Percentiles rank a stretch among this genome's conserved stretches.
Evolutionary conservation across 1,284 basidiomycete genomes (phyloP).

Genomic region (Stygiomarasmius scandens): DNA sequence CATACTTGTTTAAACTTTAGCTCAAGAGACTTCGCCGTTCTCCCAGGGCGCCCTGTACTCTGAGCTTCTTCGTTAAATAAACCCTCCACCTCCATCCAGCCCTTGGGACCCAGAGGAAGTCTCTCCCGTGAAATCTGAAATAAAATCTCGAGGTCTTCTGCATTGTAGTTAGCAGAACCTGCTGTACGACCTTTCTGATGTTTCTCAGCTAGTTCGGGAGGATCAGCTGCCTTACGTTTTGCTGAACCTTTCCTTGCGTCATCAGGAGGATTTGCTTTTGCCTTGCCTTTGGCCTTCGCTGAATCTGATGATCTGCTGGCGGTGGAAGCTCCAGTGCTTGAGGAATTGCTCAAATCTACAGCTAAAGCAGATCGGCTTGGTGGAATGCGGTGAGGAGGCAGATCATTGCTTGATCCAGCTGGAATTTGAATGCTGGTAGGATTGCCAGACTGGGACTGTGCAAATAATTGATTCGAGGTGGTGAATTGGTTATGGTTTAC

Average conservation of each 20-base stretch:
- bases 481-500: no score
- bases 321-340: no score
- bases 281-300: neutral
- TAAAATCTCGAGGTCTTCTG: slow-evolving; percentile 15
- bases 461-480: no score
- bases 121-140: slow-evolving; percentile 19
- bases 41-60: slow-evolving; percentile 16
- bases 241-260: neutral
- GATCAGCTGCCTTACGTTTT: neutral
- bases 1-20: slow-evolving; percentile 35
- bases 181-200: neutral
- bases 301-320: neutral
- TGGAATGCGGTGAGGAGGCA: no score
- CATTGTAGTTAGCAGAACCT: slow-evolving; percentile 23
- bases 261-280: neutral
- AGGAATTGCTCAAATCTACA: neutral
- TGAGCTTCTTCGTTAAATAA: slow-evolving; percentile 26
- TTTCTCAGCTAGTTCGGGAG: neutral
- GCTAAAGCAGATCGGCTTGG: neutral
- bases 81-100: slow-evolving; percentile 21
- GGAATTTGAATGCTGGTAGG: no score
- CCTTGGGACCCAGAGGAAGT: slow-evolving; percentile 22
- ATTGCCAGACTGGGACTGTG: no score
- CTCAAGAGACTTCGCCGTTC: slow-evolving; percentile 28
- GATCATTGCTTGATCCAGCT: no score